Evolutionary conservation across 2,329 filamentous ascomycete species (phyloP).

Genomic region (Zelopaecilomyces penicillatus): DNA sequence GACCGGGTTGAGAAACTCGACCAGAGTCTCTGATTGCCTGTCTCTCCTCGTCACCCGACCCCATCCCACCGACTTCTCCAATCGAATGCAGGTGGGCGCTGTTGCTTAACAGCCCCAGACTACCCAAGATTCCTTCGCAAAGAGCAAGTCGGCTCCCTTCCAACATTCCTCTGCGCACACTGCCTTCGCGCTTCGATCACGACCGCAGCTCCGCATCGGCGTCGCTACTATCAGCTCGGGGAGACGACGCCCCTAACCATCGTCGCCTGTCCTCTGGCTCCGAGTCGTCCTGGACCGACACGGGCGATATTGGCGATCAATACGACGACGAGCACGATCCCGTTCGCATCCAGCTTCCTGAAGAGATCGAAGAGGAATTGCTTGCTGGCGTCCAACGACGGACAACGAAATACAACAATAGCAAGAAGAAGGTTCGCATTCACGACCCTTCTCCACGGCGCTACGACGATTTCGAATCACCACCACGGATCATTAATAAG

Average conservation of each 20-base stretch:
- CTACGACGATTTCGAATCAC: conserved; percentile 26
- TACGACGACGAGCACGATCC: conserved; percentile 76
- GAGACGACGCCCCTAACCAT: conserved; percentile 33
- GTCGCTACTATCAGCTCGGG: conserved; percentile 24
- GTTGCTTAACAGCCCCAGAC: conserved; percentile 64
- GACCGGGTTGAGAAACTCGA: conserved; percentile 1
- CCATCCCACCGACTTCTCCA: conserved; percentile 21
- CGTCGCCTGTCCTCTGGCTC: conserved; percentile 48
- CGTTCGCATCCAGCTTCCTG: conserved; percentile 59
- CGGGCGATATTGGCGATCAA: conserved; percentile 90
- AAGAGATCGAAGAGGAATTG: conserved; percentile 56
- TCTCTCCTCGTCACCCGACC: conserved; percentile 5
- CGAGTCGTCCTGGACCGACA: conserved; percentile 82
- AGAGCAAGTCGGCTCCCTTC: conserved; percentile 61
- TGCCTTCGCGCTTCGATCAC: conserved; percentile 37
- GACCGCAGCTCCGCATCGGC: conserved; percentile 32
- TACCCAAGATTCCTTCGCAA: conserved; percentile 79
- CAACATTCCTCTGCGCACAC: conserved; percentile 79
- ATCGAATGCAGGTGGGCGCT: conserved; percentile 54
- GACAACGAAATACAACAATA: conserved; percentile 29
- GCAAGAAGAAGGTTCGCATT: conserved; percentile 62
- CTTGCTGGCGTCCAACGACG: conserved; percentile 43
- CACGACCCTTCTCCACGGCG: conserved; percentile 37
- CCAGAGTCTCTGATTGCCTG: conserved; percentile 6
- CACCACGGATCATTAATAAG: conserved; percentile 45